phyloP scores from a whole-genome alignment of 1,284 basidiomycete genomes.

The Malassezia equina region DNA sequence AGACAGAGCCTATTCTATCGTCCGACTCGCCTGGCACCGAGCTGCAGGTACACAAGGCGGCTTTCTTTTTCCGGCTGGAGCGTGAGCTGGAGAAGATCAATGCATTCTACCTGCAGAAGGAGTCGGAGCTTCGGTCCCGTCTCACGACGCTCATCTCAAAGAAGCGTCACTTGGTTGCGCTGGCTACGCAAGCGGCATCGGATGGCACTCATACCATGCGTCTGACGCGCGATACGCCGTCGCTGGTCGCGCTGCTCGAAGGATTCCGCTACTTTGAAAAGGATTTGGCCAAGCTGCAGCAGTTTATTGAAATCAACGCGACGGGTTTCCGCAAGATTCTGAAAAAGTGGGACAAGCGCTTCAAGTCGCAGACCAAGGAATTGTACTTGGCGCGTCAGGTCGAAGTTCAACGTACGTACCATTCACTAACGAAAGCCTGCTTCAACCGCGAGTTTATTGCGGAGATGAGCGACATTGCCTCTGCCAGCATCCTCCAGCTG shows the following conservation, averaged over 20 bases:
- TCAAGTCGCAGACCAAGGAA: constrained; percentile 87
- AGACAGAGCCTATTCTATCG: constrained; percentile 23
- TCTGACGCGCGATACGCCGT: constrained; percentile 40
- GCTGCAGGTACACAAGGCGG: constrained; percentile 70
- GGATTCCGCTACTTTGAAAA: constrained; percentile 89
- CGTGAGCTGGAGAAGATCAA: constrained; percentile 99
- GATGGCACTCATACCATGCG: constrained; percentile 6
- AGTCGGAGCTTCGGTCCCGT: constrained; percentile 78
- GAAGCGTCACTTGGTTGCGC: constrained; percentile 63
- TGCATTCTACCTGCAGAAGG: constrained; percentile 95
- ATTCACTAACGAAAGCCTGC: constrained; percentile 34
- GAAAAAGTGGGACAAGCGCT: constrained; percentile 98
- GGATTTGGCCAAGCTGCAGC: constrained; percentile 88
- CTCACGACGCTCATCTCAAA: constrained; percentile 89
- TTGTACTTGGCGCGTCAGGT: constrained; percentile 92
- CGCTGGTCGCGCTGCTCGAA: constrained; percentile 64
- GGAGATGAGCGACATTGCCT: constrained; percentile 86
- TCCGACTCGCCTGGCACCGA: constrained; percentile 35
- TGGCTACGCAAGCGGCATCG: constrained; percentile 21
- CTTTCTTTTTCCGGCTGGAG: constrained; percentile 98
- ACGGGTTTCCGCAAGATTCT: constrained; percentile 95
- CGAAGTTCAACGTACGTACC: constrained; percentile 76
- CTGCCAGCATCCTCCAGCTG: constrained; percentile 81
- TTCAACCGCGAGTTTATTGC: constrained; percentile 86
- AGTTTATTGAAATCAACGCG: constrained; percentile 96